Percentiles rank a stretch among this genome's conserved stretches.
These are phyloP conservation scores for Stramenopiles sp. DNA, from an alignment of 352 stramenopile genomes.

Conservation along the genomic window DNA sequence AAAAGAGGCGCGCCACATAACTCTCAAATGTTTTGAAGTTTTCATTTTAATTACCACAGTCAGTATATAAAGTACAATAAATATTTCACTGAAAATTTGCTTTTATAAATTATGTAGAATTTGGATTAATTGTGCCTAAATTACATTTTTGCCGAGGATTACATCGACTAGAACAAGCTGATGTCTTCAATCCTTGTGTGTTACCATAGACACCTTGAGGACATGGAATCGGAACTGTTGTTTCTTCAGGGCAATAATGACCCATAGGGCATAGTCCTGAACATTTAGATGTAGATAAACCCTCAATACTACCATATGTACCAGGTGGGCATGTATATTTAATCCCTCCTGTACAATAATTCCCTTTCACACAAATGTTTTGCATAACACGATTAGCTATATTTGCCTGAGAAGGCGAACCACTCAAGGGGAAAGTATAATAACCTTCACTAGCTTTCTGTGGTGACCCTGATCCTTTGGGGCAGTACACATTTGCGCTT, in stretches of 20 bases:
- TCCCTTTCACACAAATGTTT: not conserved
- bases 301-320: not conserved
- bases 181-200: not conserved
- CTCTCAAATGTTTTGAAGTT: no score
- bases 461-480: not conserved
- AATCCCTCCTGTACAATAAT: constrained; percentile 6
- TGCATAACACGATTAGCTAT: not conserved
- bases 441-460: not conserved
- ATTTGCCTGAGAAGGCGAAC: no score
- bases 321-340: constrained; percentile 1
- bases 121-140: no score
- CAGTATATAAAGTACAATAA: no score
- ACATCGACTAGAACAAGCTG: not conserved
- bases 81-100: no score
- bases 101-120: no score
- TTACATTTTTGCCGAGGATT: no score
- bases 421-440: not conserved
- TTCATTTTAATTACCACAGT: no score
- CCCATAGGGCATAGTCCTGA: constrained; percentile 2
- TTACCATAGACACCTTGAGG: not conserved
- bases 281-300: constrained; percentile 5
- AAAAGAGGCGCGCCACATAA: no score
- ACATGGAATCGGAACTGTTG: no score
- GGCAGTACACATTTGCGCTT: not conserved
- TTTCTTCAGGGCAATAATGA: constrained; percentile 1